Percentiles rank a stretch among this genome's conserved stretches.
Conservation (phyloP, 257 asterid species). For the Rauvolfia tetraphylla region DNA sequence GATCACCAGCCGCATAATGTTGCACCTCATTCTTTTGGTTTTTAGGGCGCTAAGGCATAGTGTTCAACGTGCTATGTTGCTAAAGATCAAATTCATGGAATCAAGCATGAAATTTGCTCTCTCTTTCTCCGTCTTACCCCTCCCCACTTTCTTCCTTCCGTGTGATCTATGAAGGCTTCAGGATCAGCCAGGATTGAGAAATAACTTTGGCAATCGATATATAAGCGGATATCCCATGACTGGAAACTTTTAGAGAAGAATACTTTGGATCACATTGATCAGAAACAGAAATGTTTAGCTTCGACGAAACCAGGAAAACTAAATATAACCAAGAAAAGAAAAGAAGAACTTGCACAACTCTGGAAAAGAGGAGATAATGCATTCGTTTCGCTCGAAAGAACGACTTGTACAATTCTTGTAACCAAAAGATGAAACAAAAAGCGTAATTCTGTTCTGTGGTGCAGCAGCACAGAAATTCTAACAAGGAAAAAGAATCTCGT, state of each 20-base stretch:
- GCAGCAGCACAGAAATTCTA: not conserved
- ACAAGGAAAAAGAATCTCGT: not conserved
- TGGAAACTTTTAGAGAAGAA: not conserved
- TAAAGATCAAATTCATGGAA: not conserved
- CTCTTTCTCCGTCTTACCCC: too few species aligned
- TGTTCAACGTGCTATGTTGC: conserved; percentile 6
- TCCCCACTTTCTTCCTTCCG: too few species aligned
- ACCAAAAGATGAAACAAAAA: not conserved
- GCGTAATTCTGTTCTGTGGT: not conserved
- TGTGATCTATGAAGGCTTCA: too few species aligned
- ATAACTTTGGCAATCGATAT: too few species aligned
- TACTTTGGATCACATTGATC: not conserved
- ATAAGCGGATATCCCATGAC: not conserved
- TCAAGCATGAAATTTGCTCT: too few species aligned
- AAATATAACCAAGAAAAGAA: not conserved
- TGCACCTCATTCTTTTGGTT: not conserved
- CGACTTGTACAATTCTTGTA: not conserved
- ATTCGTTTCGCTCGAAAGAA: not conserved
- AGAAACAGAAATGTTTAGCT: not conserved
- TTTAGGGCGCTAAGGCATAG: not conserved
- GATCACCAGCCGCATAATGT: conserved; percentile 9
- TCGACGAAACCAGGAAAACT: too few species aligned
- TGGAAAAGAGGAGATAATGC: not conserved
- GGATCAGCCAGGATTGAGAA: not conserved
- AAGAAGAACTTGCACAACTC: not conserved